A percentile compares a stretch with the other conserved stretches of the same genome.
These are phyloP conservation scores for Amanita thiersii DNA, from an alignment of 768 basidiomycete species.

Conservation along the genomic window DNA sequence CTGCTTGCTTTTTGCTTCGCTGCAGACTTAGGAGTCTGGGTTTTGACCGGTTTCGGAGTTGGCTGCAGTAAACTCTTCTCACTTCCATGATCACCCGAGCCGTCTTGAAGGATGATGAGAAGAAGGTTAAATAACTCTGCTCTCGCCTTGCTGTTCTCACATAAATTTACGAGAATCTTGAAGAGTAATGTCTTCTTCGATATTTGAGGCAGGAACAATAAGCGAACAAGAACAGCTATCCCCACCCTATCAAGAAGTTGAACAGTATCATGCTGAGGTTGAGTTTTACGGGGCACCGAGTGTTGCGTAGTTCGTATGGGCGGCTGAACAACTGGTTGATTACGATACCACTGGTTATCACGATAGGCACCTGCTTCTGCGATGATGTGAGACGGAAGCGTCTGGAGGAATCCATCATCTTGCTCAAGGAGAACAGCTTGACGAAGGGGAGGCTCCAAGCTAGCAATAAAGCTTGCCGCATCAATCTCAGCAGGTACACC, in stretches of 20 bases:
- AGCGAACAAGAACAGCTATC: constrained; percentile 80
- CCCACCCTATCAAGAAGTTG: constrained; percentile 88
- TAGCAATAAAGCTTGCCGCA: constrained; percentile 86
- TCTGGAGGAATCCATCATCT: constrained; percentile 77
- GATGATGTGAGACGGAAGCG: constrained; percentile 77
- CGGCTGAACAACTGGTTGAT: constrained; percentile 22
- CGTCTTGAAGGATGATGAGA: constrained; percentile 91
- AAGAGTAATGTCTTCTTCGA: constrained; percentile 79
- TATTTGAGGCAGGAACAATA: constrained; percentile 95
- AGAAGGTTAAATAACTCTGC: constrained; percentile 91
- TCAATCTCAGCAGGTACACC: constrained; percentile 70
- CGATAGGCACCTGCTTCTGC: constrained; percentile 74
- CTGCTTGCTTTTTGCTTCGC: constrained; percentile 62
- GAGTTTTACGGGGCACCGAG: constrained; percentile 38
- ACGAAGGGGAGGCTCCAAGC: constrained; percentile 81
- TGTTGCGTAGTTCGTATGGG: constrained; percentile 22
- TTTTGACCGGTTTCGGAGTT: constrained; percentile 59
- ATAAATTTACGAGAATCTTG: constrained; percentile 88
- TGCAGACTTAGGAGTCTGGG: constrained; percentile 45
- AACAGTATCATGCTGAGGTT: constrained; percentile 75
- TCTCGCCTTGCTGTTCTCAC: constrained; percentile 89
- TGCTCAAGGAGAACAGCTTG: constrained; percentile 88
- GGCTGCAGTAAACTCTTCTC: constrained; percentile 93
- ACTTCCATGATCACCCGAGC: constrained; percentile 83
- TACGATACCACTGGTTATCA: constrained; percentile 35